Evolutionary conservation across 768 basidiomycete genomes (phyloP), one percentile per base, ranked within the genome.

Genomic region (Russula virescens): DNA sequence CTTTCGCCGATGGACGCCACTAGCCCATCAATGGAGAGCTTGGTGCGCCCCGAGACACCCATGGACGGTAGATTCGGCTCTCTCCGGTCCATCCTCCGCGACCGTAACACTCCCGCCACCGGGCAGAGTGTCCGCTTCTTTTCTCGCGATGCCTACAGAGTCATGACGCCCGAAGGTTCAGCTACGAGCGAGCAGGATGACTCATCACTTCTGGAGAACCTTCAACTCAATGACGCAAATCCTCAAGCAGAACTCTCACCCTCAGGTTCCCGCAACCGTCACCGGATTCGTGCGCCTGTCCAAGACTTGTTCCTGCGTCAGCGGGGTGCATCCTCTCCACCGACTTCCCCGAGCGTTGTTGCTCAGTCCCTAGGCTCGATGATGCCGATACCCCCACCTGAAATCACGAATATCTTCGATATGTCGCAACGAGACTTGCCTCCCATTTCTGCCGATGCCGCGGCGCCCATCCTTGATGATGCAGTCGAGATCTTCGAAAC

Each of bases 61-160:
- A 64, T 70, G 68, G 73, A 74, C 40, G 60, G 65, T 71, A 63
- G 73, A 61, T 78, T 73, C 61, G 80, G 79, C 56, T 88, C 87
- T 14, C 77, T 87, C 6, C 82, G 87, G 16, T 89, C 88, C 18
- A 90, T 90, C 65, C 78, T 90, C 28, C 85, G 86, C 46, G 84
- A 86, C 63, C 81, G 80, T 4, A 84, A 84, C 51, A 86, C 87
- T 0, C 88, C 88, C 18, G 87, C 85, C 4, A 88, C 87, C 13
- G 88, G 88, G n/a, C 84, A 85, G 70, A 89, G 84, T 63, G 88
- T 90, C 46, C 84, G 88, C 7, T 89, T 90, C 75, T 88, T 89
- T 72, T 83, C 87, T 28, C 79, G 83, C 28, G 84, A 88, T 57
- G 84, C 83, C 14, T 86, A 81, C 75, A 84, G 80, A 65, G 75